These are phyloP conservation scores for Arxiozyma bovina DNA, from an alignment of 1,139 yeast genomes.

Conservation along the genomic window DNA sequence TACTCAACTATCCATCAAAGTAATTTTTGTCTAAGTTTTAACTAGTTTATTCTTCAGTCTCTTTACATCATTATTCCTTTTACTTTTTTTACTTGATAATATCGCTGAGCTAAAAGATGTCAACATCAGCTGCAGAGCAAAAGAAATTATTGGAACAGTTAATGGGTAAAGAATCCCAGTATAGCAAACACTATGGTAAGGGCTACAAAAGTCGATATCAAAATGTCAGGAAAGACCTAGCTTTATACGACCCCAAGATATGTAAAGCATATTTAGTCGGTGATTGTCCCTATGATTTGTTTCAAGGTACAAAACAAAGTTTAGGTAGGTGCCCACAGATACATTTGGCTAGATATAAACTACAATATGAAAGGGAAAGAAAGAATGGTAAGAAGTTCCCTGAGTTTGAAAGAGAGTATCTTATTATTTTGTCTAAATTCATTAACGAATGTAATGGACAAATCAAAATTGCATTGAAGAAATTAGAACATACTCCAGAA, in stretches of 20 bases:
- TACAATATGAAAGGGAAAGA: conserved; percentile 56
- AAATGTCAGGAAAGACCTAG: conserved; percentile 18
- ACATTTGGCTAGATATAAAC: conserved; percentile 67
- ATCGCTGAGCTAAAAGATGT: conserved; percentile 10
- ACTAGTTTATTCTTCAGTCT: background rate
- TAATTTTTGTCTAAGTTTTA: background rate
- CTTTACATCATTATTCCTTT: background rate
- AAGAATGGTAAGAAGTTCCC: conserved; percentile 53
- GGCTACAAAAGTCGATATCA: conserved; percentile 8
- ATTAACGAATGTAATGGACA: conserved; percentile 61
- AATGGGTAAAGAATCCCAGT: conserved; percentile 61
- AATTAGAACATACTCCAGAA: conserved; percentile 71
- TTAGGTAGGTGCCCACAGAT: conserved; percentile 71
- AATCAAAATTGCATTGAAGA: conserved; percentile 53
- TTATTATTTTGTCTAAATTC: conserved; percentile 32
- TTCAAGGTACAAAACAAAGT: conserved; percentile 76
- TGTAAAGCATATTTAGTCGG: conserved; percentile 81
- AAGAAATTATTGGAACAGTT: conserved; percentile 68
- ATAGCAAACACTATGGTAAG: conserved; percentile 17
- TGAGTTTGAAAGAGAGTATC: conserved; percentile 63
- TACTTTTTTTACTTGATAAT: background rate
- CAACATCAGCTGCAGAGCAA: conserved; percentile 57
- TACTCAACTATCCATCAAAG: background rate
- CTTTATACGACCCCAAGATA: conserved; percentile 53
- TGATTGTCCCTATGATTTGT: conserved; percentile 80